Evolutionary conservation across 2,329 filamentous ascomycete species (phyloP), one percentile per base, ranked within the genome.

Genomic region (Diaporthe citri): DNA sequence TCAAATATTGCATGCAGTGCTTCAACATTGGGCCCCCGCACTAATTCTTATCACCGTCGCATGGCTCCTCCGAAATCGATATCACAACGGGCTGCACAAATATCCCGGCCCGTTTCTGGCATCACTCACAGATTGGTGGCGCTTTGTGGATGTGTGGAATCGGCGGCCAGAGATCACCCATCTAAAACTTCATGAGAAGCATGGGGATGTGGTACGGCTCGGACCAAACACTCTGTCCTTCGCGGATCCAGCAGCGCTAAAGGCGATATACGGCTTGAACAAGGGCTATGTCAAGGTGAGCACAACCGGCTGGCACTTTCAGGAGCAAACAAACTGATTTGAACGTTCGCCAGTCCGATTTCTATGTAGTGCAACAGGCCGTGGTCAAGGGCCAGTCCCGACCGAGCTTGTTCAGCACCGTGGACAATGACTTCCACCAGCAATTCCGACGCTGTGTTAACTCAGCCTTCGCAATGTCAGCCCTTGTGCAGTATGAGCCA

Each of bases 301-400:
- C 55, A 10, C 13, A 22, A 25, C 4, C 13, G 17, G 6, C 4
- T 15, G 15, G 8, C 3, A 6, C 22, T 4, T 95, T 78, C 84
- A 89, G 93, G 93, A 83, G 60, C 81, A 76, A 22, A 46, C 51
- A 28, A 17, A 36, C 31, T 46, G 17, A 52, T 25, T 59, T 25
- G 20, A 17, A 36, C 56, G 25, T 41, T 8, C 7, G 7, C 25
- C 71, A 94, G 92, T 95, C 93, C 41, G 92, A 94, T 77, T 96
- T 96, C 81, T 96, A 96, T 80, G 90, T 93, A 0, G 93, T 96
- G 4, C 94, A 96, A 81, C 91, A 94, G 82, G 91, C 93, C 0
- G 89, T 94, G 1, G 89, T 91, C 28, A 91, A 93, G 76, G 94
- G 94, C 31, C 88, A 89, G 76, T 88, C 90, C 3, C 87, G 95